Conservation (phyloP, 805 yeast genomes). For the Yarrowia sp. region DNA sequence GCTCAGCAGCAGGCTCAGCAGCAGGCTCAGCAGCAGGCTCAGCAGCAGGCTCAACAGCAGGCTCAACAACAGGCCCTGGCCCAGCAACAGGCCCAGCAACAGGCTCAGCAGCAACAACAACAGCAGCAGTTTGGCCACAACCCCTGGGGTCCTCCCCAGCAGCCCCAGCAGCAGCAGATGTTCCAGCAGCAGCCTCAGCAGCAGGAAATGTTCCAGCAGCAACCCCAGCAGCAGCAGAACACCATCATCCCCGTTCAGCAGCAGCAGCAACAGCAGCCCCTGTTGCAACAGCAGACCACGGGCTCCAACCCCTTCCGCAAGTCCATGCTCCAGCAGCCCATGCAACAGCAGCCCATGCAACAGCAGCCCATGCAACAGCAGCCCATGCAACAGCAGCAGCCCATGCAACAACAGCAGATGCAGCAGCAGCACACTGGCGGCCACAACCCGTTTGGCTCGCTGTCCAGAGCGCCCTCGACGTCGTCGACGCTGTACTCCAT, state of each 20-base stretch:
- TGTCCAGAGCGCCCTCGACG: slow-evolving; percentile 34
- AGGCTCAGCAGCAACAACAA: slow-evolving; percentile 30
- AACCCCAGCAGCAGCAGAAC: slow-evolving; percentile 29
- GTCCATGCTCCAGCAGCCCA: not conserved
- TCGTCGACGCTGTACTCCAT: slow-evolving; percentile 28
- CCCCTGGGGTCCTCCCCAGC: slow-evolving; percentile 28
- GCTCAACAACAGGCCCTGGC: slow-evolving; percentile 32
- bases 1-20: slow-evolving; percentile 22
- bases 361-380: slow-evolving; percentile 13
- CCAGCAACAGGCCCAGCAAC: slow-evolving; percentile 30
- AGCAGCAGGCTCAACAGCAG: slow-evolving; percentile 33
- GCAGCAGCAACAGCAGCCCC: slow-evolving; percentile 6
- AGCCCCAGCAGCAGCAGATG: slow-evolving; percentile 31
- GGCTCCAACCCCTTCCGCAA: not conserved
- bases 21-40: slow-evolving; percentile 28
- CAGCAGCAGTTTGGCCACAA: slow-evolving; percentile 29
- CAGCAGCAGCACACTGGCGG: slow-evolving; percentile 15
- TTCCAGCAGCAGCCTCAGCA: slow-evolving; percentile 15
- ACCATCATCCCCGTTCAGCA: not conserved
- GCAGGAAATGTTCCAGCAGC: slow-evolving; percentile 30
- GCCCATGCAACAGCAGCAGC: slow-evolving; percentile 10
- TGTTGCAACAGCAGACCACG: slow-evolving; percentile 3
- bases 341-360: not conserved
- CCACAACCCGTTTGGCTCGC: slow-evolving; percentile 31
- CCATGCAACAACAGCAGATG: not conserved